Base-by-base conservation (phyloP, 257 asterid species). In the Jasminum sambac region DNA sequence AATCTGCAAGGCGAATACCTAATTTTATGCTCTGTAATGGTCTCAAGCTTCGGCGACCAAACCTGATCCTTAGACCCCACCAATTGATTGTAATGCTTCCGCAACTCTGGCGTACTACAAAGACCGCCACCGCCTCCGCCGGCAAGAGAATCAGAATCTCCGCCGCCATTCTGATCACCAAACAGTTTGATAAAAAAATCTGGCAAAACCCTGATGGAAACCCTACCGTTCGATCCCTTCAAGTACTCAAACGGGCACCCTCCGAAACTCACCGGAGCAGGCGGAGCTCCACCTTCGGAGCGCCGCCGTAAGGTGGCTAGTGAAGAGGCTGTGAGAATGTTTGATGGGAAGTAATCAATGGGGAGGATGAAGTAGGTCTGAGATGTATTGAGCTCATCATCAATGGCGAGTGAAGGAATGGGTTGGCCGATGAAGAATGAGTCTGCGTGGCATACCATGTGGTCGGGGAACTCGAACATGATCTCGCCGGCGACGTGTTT, bases 41-140 rank as follows among this genome's bases (percentile, higher is more conserved):
- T 87, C 78, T 91, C 96, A 5, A 91, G 78, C 21, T 88, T 91
- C 0, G 98, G 98, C 36, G 95, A 91, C 96, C 96, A 91, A 8
- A 72, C 39, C 74, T 86, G 90, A 36, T 81, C 95, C 62, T 65
- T 83, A 0, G 84, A 63, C 43, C 94, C 93, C 23, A 91, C 95
- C 63, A 91, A 66, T 68, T 86, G 88, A 64, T 78, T 80, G 65
- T 87, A 89, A 30, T 84, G 91, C 77, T 83, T 86, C 84, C 82
- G 81, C 88, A 91, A 70, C 83, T 89, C 98, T 43, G 98, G 98
- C 38, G 98, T 89, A 78, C 82, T 88, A 67, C 98, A 91, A 38
- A 91, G 39, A 21, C 61, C 63, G 21, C 75, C 62, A 9, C 69
- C 63, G 21, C 75, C 62, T 7, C 69, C 69, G 24, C 50, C 19